These are phyloP conservation scores for Omphalea diandra DNA, from an alignment of 441 rosid species.

Conservation along the genomic window DNA sequence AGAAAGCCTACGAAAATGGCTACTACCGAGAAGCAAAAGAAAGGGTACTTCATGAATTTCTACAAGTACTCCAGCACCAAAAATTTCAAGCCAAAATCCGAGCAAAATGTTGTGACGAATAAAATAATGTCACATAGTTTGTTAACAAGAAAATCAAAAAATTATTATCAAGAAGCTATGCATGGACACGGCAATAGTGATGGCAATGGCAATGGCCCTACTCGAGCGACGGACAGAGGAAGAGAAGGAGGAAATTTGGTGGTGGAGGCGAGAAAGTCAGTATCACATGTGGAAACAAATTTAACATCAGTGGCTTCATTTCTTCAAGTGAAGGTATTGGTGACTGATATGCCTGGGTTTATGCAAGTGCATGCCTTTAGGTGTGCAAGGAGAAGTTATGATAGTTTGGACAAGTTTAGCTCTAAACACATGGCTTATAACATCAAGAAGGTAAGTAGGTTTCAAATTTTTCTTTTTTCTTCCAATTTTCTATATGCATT, in stretches of 20 bases:
- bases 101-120: constrained; percentile 10
- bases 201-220: too few species aligned
- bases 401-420: constrained; percentile 78
- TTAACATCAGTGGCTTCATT: constrained; percentile 58
- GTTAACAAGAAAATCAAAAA: constrained; percentile 26
- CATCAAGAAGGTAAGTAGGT: constrained; percentile 65
- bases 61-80: constrained; percentile 35
- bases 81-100: constrained; percentile 24
- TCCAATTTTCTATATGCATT: not conserved
- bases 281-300: constrained; percentile 70
- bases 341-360: constrained; percentile 79
- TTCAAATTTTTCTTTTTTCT: not conserved
- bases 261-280: constrained; percentile 72
- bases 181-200: too few species aligned
- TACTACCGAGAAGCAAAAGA: constrained; percentile 40
- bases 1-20: constrained; percentile 35
- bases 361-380: constrained; percentile 92
- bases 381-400: constrained; percentile 71
- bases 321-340: constrained; percentile 80
- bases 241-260: constrained; percentile 23
- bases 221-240: too few species aligned
- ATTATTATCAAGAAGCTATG: constrained; percentile 21
- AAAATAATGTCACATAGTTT: constrained; percentile 21
- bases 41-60: constrained; percentile 31
- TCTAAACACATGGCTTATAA: constrained; percentile 77